These are phyloP conservation scores for Hypoxylon intermedium DNA, from an alignment of 495 filamentous ascomycete genomes.

Conservation along the genomic window DNA sequence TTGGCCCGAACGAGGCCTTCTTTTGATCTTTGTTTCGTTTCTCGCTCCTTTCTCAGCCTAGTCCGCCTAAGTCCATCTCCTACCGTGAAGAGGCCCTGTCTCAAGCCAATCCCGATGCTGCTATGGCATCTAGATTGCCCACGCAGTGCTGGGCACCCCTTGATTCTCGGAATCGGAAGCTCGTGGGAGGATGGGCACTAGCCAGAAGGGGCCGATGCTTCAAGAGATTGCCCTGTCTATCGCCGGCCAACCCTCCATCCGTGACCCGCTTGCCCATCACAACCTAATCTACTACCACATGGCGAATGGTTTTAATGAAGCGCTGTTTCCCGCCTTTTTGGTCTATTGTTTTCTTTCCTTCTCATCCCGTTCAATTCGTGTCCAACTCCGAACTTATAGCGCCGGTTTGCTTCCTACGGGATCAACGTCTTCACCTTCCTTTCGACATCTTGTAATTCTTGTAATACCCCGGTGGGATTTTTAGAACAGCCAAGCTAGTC, in stretches of 20 bases:
- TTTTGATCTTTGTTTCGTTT: constrained; percentile 32
- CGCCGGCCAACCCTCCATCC: constrained; percentile 41
- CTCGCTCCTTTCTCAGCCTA: constrained; percentile 17
- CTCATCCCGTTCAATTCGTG: constrained; percentile 47
- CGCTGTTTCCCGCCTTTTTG: constrained; percentile 47
- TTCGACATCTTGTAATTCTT: constrained; percentile 50
- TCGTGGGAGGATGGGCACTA: constrained; percentile 21
- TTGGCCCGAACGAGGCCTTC: constrained; percentile 19
- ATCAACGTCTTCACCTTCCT: constrained; percentile 53
- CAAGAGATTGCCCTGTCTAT: constrained; percentile 35
- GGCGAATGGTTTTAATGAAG: constrained; percentile 40
- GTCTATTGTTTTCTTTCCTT: constrained; percentile 35
- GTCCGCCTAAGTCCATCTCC: constrained; percentile 12
- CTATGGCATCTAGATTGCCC: constrained; percentile 39
- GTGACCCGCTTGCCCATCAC: constrained; percentile 41
- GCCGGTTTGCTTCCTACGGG: constrained; percentile 62
- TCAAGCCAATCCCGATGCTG: constrained; percentile 10
- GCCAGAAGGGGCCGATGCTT: constrained; percentile 36
- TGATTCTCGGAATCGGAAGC: constrained; percentile 37
- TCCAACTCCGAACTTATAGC: constrained; percentile 55
- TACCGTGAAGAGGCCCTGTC: constrained; percentile 8
- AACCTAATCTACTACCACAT: constrained; percentile 21
- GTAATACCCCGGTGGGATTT: constrained; percentile 53
- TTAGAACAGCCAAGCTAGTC: constrained; percentile 56
- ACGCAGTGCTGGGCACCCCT: constrained; percentile 21